Percentiles rank a stretch among this genome's conserved stretches.
Evolutionary conservation across 1,139 yeast genomes (phyloP).

Genomic region (Pichia sp.): DNA sequence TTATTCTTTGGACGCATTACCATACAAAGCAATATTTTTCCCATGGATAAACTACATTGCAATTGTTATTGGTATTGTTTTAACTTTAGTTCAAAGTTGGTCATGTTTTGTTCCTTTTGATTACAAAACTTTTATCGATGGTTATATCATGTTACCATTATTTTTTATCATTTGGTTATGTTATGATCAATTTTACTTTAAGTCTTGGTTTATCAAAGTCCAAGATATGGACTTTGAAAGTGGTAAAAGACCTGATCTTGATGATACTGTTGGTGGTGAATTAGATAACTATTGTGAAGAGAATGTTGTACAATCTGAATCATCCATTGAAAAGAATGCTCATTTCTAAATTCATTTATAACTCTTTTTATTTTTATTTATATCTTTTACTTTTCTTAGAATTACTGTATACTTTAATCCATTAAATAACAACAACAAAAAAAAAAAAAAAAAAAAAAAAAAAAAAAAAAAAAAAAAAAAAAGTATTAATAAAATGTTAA

Average conservation of each 20-base stretch:
- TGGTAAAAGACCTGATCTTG: conserved; percentile 35
- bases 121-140: conserved; percentile 57
- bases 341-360: too few relatives aligned
- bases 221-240: conserved; percentile 49
- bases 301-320: background rate
- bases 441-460: too few relatives aligned
- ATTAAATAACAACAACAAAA: too few relatives aligned
- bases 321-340: conserved; percentile 4
- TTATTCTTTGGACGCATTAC: conserved; percentile 41
- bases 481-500: too few relatives aligned
- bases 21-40: conserved; percentile 47
- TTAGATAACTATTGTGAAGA: conserved; percentile 13
- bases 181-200: conserved; percentile 34
- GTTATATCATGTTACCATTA: conserved; percentile 57
- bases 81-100: conserved; percentile 68
- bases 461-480: too few relatives aligned
- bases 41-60: conserved; percentile 52
- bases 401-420: too few relatives aligned
- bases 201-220: conserved; percentile 24
- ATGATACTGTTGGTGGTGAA: conserved; percentile 21
- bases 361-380: background rate
- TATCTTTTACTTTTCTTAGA: background rate
- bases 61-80: conserved; percentile 43
- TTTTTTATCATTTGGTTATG: conserved; percentile 40
- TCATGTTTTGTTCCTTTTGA: conserved; percentile 55